Conservation (phyloP, 2,329 filamentous ascomycete genomes). For the Exophiala sp. region DNA sequence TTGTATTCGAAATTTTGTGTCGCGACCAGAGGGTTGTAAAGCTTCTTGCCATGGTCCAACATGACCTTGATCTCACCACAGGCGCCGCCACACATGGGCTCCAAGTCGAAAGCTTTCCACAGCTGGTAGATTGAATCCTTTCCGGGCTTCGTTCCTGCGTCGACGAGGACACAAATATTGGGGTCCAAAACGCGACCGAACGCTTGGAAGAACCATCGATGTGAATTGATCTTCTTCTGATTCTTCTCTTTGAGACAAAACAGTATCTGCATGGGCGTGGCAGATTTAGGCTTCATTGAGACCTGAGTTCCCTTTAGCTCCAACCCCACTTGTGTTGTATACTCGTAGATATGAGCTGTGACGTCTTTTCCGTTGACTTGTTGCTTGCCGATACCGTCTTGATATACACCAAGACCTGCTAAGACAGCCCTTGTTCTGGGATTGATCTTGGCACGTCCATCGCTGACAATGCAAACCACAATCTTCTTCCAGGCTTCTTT, state of each 20-base stretch:
- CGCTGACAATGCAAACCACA: constrained; percentile 94
- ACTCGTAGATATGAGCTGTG: constrained; percentile 93
- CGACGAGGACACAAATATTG: constrained; percentile 93
- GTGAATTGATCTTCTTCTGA: constrained; percentile 99
- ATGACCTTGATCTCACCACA: constrained; percentile 99
- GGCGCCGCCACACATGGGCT: constrained; percentile 95
- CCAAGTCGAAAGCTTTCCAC: constrained; percentile 97
- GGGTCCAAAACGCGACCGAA: constrained; percentile 90
- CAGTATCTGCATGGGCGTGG: constrained; percentile 89
- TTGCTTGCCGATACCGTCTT: constrained; percentile 97
- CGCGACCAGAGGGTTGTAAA: constrained; percentile 89
- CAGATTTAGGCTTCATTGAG: constrained; percentile 71
- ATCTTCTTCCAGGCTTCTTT: constrained; percentile 99
- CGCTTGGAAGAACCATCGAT: constrained; percentile 98
- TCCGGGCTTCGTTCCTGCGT: constrained; percentile 88
- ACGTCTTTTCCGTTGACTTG: constrained; percentile 96
- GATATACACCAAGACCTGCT: constrained; percentile 92
- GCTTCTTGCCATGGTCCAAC: constrained; percentile 79
- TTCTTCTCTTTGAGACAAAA: constrained; percentile 99
- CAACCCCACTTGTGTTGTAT: constrained; percentile 61
- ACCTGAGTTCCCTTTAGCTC: constrained; percentile 89
- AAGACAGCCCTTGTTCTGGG: constrained; percentile 82
- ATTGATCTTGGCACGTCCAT: constrained; percentile 96
- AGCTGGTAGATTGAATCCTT: constrained; percentile 94
- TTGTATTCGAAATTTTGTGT: constrained; percentile 99